These are phyloP conservation scores for Psilocybe sp. DNA, from an alignment of 768 basidiomycete genomes.

Conservation along the genomic window DNA sequence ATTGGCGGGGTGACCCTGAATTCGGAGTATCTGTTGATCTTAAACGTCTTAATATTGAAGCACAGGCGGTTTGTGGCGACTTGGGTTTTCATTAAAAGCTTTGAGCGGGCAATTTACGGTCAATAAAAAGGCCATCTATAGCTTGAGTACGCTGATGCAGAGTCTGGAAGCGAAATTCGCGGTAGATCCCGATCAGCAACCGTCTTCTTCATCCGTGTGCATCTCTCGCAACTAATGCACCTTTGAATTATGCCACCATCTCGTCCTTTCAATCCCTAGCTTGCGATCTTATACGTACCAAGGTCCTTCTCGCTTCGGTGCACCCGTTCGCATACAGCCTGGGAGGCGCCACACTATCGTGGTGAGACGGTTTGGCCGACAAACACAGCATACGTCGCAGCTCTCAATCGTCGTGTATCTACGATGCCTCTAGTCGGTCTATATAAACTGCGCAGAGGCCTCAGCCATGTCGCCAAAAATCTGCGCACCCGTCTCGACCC, in stretches of 20 bases:
- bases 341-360: constrained; percentile 11
- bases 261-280: constrained; percentile 16
- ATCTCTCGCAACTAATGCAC: constrained; percentile 5
- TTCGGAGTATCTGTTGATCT: too few relatives aligned
- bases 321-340: constrained; percentile 14
- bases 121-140: too few relatives aligned
- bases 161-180: constrained; percentile 2
- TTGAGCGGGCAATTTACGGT: too few relatives aligned
- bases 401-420: constrained; percentile 16
- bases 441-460: constrained; percentile 23
- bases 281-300: constrained; percentile 13
- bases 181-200: constrained; percentile 23
- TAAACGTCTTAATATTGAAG: too few relatives aligned
- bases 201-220: constrained; percentile 12
- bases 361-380: constrained; percentile 17
- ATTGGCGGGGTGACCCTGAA: too few relatives aligned
- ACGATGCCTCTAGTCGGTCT: constrained; percentile 19
- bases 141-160: too few relatives aligned
- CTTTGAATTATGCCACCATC: constrained; percentile 20
- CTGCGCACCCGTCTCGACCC: constrained; percentile 11
- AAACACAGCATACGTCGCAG: constrained; percentile 12
- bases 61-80: too few relatives aligned
- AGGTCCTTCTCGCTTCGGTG: constrained; percentile 18
- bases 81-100: too few relatives aligned
- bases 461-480: constrained; percentile 15